phyloP scores from a whole-genome alignment of 2,329 filamentous ascomycete species.

The Botrytis byssoidea region DNA sequence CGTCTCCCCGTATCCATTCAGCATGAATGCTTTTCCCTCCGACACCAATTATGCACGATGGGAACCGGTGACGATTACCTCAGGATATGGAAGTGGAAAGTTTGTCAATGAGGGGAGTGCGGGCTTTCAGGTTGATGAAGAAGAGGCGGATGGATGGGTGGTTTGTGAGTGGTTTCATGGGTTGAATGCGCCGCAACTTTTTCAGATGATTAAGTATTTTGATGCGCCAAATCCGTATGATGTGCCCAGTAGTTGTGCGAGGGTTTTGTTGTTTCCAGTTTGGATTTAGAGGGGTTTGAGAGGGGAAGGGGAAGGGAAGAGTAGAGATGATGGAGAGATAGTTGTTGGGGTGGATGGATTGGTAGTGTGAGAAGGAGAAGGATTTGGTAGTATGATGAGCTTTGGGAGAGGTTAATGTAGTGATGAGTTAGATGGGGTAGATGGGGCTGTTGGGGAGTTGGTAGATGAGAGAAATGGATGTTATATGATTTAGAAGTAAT shows the following conservation, averaged over 20 bases:
- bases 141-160: slow-evolving; percentile 31
- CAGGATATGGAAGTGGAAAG: slow-evolving; percentile 24
- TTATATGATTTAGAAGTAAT: background rate
- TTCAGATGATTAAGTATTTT: slow-evolving; percentile 31
- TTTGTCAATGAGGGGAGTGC: slow-evolving; percentile 22
- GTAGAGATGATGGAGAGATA: too few relatives aligned
- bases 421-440: background rate
- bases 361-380: background rate
- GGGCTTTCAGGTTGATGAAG: slow-evolving; percentile 25
- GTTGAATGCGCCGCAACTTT: slow-evolving; percentile 32
- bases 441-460: background rate
- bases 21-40: slow-evolving; percentile 27
- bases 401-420: background rate
- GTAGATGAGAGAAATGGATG: background rate
- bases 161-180: slow-evolving; percentile 35
- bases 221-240: slow-evolving; percentile 22
- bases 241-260: slow-evolving; percentile 27
- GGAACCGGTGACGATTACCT: slow-evolving; percentile 25
- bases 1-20: slow-evolving; percentile 25
- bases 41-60: slow-evolving; percentile 30
- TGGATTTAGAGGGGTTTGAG: slow-evolving; percentile 20
- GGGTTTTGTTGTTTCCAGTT: slow-evolving; percentile 24
- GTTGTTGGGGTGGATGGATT: background rate
- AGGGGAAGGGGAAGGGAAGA: background rate
- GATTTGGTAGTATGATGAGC: background rate